Percentiles rank a stretch among this genome's conserved stretches.
These are phyloP conservation scores for Colletotrichum sp. DNA, from an alignment of 2,329 filamentous ascomycete species.

Conservation along the genomic window DNA sequence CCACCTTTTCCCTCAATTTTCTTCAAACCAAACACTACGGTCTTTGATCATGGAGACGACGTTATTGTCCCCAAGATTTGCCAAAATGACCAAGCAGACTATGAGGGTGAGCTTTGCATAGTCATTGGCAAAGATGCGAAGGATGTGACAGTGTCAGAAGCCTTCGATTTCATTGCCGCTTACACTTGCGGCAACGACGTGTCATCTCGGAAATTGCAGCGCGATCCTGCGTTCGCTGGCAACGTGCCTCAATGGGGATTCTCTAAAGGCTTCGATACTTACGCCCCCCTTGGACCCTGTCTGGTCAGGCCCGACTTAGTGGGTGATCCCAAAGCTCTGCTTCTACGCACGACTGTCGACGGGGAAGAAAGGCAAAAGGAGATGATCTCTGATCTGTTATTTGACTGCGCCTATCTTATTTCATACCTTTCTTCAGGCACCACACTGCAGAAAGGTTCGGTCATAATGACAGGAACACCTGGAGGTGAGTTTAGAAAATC, in stretches of 20 bases:
- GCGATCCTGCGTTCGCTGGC: constrained; percentile 52
- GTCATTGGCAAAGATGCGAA: constrained; percentile 56
- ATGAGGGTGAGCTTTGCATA: constrained; percentile 52
- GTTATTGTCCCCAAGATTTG: constrained; percentile 53
- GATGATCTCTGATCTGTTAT: constrained; percentile 46
- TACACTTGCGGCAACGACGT: constrained; percentile 63
- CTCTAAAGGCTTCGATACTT: constrained; percentile 62
- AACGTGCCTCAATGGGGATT: constrained; percentile 62
- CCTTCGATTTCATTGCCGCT: constrained; percentile 54
- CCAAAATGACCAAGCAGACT: constrained; percentile 53
- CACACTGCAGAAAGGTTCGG: constrained; percentile 44
- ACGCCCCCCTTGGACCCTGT: constrained; percentile 55
- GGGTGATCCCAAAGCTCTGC: constrained; percentile 44
- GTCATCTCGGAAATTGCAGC: constrained; percentile 55
- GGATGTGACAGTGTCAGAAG: constrained; percentile 47
- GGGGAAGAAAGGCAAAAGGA: constrained; percentile 51
- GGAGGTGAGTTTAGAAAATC: constrained; percentile 30
- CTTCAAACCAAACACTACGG: constrained; percentile 50
- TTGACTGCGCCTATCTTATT: constrained; percentile 42
- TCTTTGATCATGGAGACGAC: constrained; percentile 36
- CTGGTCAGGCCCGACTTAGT: constrained; percentile 49
- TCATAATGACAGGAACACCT: constrained; percentile 53
- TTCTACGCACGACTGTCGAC: constrained; percentile 51
- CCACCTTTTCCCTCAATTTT: constrained; percentile 56
- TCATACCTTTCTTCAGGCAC: constrained; percentile 44